Evolutionary conservation across 2,329 filamentous ascomycete species (phyloP).

Genomic region (Chaetomium sp.): DNA sequence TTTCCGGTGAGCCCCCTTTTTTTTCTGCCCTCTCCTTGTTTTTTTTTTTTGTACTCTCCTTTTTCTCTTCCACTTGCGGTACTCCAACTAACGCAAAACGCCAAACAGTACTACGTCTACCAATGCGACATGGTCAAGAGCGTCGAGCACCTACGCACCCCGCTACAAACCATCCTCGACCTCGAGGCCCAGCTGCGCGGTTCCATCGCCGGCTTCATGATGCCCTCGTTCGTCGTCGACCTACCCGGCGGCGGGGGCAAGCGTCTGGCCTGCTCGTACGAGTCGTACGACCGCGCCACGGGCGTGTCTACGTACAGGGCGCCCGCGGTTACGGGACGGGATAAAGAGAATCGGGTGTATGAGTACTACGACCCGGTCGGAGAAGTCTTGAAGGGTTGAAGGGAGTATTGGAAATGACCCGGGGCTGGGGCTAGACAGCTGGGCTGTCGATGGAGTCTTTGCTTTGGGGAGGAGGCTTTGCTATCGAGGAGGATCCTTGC

Average conservation of each 20-base stretch:
- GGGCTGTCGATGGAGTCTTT: too few species aligned
- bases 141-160: constrained; percentile 57
- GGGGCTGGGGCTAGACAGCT: background rate
- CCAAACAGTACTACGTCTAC: constrained; percentile 55
- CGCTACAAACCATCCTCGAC: constrained; percentile 50
- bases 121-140: constrained; percentile 57
- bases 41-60: background rate
- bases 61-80: background rate
- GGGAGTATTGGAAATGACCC: background rate
- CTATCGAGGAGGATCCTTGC: too few species aligned
- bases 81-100: background rate
- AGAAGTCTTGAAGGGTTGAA: constrained; percentile 1
- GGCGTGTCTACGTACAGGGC: constrained; percentile 51
- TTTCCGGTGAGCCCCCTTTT: constrained; percentile 41
- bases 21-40: background rate
- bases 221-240: constrained; percentile 57
- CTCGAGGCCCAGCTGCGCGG: constrained; percentile 53
- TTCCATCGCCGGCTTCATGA: constrained; percentile 56
- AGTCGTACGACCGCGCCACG: constrained; percentile 46
- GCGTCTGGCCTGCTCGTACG: constrained; percentile 47
- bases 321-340: constrained; percentile 43
- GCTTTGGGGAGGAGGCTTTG: too few species aligned
- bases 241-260: constrained; percentile 59
- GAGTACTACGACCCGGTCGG: constrained; percentile 50
- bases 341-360: constrained; percentile 44